Percentiles rank a stretch among this genome's conserved stretches.
Evolutionary conservation across 2,329 filamentous ascomycete genomes (phyloP).

Genomic region (Rhytidhysteron rufulum): DNA sequence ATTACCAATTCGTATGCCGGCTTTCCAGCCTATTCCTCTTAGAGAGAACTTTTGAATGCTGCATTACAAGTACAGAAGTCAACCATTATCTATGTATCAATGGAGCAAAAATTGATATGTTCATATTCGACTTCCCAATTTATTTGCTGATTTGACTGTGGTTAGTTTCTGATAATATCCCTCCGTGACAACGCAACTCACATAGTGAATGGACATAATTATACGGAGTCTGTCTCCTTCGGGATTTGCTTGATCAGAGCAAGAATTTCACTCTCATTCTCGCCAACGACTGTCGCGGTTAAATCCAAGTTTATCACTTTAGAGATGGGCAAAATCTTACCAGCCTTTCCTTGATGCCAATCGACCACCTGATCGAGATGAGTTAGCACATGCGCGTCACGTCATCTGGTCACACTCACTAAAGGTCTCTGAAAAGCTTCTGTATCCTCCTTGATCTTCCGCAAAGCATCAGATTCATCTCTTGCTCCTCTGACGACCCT

Average conservation of each 20-base stretch:
- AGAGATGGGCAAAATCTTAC: slow-evolving; percentile 35
- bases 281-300: slow-evolving; percentile 55
- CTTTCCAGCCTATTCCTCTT: too few species aligned
- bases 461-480: slow-evolving; percentile 72
- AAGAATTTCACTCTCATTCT: slow-evolving; percentile 83
- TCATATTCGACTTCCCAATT: too few species aligned
- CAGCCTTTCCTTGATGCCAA: slow-evolving; percentile 85
- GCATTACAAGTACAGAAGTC: too few species aligned
- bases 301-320: slow-evolving; percentile 4
- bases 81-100: too few species aligned
- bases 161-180: neutral
- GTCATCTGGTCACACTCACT: slow-evolving; percentile 47
- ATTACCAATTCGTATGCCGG: too few species aligned
- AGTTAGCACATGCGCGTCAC: slow-evolving; percentile 6
- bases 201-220: neutral
- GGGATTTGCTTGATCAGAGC: slow-evolving; percentile 66
- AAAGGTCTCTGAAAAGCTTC: slow-evolving; percentile 71
- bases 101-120: too few species aligned
- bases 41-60: too few species aligned
- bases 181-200: neutral
- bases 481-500: slow-evolving; percentile 72
- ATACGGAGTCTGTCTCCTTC: slow-evolving; percentile 29
- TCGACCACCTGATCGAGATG: slow-evolving; percentile 60
- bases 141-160: neutral
- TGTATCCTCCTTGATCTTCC: slow-evolving; percentile 67